phyloP scores from a whole-genome alignment of 352 stramenopile species.

The Aphanomyces invadans region DNA sequence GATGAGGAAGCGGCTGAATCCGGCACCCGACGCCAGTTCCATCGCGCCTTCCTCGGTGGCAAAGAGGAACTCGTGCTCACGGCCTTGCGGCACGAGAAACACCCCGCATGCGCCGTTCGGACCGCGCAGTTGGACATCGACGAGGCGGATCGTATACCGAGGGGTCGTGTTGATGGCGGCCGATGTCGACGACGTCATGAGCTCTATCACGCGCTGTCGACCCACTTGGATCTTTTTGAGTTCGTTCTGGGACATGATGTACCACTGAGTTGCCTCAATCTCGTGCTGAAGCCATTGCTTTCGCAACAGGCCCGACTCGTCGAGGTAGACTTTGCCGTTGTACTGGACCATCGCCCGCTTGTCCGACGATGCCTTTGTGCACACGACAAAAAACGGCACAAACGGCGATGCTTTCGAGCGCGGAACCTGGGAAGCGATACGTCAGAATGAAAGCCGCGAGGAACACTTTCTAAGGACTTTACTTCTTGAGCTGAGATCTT shows the following conservation, averaged over 20 bases:
- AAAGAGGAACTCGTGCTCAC: conserved; percentile 79
- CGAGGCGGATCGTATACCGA: conserved; percentile 49
- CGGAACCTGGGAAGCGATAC: conserved; percentile 30
- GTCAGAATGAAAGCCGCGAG: no score
- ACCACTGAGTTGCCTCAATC: conserved; percentile 52
- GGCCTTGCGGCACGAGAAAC: conserved; percentile 71
- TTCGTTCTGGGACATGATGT: conserved; percentile 43
- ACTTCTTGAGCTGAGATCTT: conserved; percentile 20
- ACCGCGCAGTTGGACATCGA: conserved; percentile 42
- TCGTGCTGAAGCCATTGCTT: conserved; percentile 50
- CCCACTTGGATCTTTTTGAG: conserved; percentile 45
- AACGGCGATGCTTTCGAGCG: conserved; percentile 36
- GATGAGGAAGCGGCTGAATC: conserved; percentile 66
- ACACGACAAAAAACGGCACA: conserved; percentile 42
- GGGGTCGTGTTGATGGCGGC: conserved; percentile 33
- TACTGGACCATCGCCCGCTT: conserved; percentile 34
- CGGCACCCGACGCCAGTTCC: conserved; percentile 49
- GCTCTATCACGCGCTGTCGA: conserved; percentile 46
- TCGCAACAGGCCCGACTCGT: conserved; percentile 26
- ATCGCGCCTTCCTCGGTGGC: conserved; percentile 53
- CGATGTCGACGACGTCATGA: conserved; percentile 31
- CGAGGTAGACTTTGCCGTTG: conserved; percentile 39
- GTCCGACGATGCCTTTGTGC: conserved; percentile 32
- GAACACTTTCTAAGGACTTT: no score
- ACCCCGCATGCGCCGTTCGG: conserved; percentile 52